Conservation (phyloP, 768 basidiomycete genomes). For the Phaeolepiota aurea region DNA sequence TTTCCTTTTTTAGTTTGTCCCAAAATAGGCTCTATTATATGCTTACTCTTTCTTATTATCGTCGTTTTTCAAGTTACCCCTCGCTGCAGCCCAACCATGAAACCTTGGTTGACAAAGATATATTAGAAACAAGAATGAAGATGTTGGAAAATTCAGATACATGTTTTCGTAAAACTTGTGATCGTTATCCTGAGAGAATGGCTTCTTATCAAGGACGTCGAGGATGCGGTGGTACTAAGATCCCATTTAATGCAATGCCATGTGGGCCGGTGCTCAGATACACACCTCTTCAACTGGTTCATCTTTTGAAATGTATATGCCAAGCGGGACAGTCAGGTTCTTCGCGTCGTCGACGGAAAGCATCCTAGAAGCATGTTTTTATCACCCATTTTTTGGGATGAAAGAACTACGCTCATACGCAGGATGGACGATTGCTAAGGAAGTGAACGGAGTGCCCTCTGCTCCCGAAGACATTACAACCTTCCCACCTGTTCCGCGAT, state of each 20-base stretch:
- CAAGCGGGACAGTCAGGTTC: conserved; percentile 43
- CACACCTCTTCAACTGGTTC: conserved; percentile 46
- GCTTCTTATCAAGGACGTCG: conserved; percentile 37
- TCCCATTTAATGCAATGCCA: not conserved
- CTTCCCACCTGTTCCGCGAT: conserved; percentile 33
- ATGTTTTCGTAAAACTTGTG: conserved; percentile 42
- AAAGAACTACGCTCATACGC: conserved; percentile 29
- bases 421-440: conserved; percentile 46
- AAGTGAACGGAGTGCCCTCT: conserved; percentile 34
- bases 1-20: no score
- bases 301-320: conserved; percentile 48
- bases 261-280: not conserved
- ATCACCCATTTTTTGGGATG: not conserved
- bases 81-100: conserved; percentile 61
- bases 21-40: conserved; percentile 1
- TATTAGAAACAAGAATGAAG: not conserved
- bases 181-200: conserved; percentile 39
- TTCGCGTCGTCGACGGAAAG: conserved; percentile 40
- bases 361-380: conserved; percentile 27
- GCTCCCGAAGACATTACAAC: conserved; percentile 33
- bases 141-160: conserved; percentile 16
- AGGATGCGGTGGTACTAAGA: conserved; percentile 41
- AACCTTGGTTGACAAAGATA: conserved; percentile 30
- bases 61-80: conserved; percentile 43
- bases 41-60: conserved; percentile 51